These are phyloP conservation scores for Vitis riparia DNA, from an alignment of 164 flowering plant species.

Conservation along the genomic window DNA sequence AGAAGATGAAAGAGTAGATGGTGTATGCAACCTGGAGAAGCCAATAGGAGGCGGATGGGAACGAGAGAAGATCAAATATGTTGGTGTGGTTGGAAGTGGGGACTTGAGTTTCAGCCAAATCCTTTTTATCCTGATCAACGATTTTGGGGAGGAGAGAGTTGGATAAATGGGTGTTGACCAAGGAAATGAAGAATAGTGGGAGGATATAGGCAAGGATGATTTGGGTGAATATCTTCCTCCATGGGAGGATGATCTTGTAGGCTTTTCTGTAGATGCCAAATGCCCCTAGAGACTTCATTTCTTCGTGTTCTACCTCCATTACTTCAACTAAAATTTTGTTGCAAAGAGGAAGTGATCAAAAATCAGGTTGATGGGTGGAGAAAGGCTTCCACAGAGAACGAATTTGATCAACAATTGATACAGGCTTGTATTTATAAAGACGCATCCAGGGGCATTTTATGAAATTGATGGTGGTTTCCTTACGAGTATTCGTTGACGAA, in stretches of 20 bases:
- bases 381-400: no score
- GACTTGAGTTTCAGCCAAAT: constrained; percentile 4
- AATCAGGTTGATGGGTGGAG: no score
- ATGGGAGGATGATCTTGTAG: constrained; percentile 39
- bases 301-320: constrained; percentile 52
- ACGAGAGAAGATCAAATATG: constrained; percentile 20
- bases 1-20: constrained; percentile 31
- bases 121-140: constrained; percentile 13
- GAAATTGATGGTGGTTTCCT: no score
- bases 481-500: no score
- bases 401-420: no score
- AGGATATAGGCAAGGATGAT: constrained; percentile 58
- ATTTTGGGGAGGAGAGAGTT: constrained; percentile 31
- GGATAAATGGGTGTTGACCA: constrained; percentile 44
- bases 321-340: background rate
- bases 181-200: constrained; percentile 61
- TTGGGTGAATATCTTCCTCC: constrained; percentile 46
- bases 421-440: no score
- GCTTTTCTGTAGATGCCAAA: constrained; percentile 43
- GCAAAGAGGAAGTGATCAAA: background rate
- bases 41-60: constrained; percentile 22
- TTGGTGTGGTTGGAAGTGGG: constrained; percentile 11
- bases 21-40: constrained; percentile 31
- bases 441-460: no score
- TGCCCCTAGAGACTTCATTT: constrained; percentile 42